These are phyloP conservation scores for Kondoa subrosea DNA, from an alignment of 768 basidiomycete species.

Conservation along the genomic window DNA sequence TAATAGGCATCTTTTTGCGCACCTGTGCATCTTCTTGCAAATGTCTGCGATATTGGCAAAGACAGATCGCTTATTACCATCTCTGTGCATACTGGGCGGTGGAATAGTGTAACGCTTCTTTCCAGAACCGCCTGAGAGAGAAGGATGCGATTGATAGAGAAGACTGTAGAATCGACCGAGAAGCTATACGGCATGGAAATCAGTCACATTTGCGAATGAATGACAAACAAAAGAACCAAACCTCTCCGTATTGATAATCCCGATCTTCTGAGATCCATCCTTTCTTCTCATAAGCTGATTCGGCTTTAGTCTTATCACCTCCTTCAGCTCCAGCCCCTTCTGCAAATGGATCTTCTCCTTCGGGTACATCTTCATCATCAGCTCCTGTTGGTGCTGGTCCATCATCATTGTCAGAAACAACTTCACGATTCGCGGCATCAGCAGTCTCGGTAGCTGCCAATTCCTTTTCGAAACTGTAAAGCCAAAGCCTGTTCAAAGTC, in stretches of 20 bases:
- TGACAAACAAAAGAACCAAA: conserved; percentile 30
- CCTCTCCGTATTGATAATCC: conserved; percentile 92
- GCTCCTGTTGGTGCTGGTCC: conserved; percentile 9
- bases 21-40: conserved; percentile 66
- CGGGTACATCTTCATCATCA: conserved; percentile 23
- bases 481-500: not conserved
- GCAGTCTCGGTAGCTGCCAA: conserved; percentile 50
- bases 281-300: conserved; percentile 53
- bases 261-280: conserved; percentile 73
- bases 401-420: conserved; percentile 30
- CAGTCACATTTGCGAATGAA: too few species aligned
- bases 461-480: conserved; percentile 54
- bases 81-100: conserved; percentile 79
- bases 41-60: conserved; percentile 96
- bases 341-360: conserved; percentile 24
- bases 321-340: conserved; percentile 14
- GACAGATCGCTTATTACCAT: conserved; percentile 94
- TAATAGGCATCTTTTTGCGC: not conserved
- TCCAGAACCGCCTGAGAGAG: conserved; percentile 44
- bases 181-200: conserved; percentile 37
- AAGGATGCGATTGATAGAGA: conserved; percentile 86
- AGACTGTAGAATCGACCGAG: conserved; percentile 79
- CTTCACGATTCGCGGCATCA: conserved; percentile 35
- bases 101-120: conserved; percentile 88
- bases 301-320: conserved; percentile 34